phyloP scores from a whole-genome alignment of 2,329 filamentous ascomycete species.

The Neodidymelliopsis sp. region DNA sequence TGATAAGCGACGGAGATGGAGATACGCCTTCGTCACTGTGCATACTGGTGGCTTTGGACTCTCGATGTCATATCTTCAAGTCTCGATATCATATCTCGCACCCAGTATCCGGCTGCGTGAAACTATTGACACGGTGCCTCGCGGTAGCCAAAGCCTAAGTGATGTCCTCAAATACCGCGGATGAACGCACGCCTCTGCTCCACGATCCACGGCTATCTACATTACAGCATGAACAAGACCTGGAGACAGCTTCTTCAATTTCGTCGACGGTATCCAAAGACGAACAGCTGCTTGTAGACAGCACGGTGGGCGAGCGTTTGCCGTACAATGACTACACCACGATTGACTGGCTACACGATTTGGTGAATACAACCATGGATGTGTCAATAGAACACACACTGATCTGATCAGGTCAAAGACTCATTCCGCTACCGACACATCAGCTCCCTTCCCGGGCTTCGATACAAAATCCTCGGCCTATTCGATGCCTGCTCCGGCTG shows the following conservation, averaged over 20 bases:
- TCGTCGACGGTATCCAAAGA: conserved; percentile 58
- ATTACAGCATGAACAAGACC: conserved; percentile 50
- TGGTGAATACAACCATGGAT: conserved; percentile 51
- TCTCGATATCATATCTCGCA: conserved; percentile 3
- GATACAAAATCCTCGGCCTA: conserved; percentile 48
- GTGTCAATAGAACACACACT: not conserved
- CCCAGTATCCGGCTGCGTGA: not conserved
- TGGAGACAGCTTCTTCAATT: conserved; percentile 53
- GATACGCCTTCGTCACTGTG: conserved; percentile 10
- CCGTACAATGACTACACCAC: conserved; percentile 69
- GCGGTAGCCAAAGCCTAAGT: not conserved
- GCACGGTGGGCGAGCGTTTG: conserved; percentile 61
- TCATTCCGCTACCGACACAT: conserved; percentile 61
- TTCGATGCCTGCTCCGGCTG: conserved; percentile 64
- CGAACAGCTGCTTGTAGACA: conserved; percentile 56
- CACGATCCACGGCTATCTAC: conserved; percentile 40
- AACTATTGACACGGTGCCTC: not conserved
- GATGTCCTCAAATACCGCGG: conserved; percentile 34
- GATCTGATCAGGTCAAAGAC: conserved; percentile 59
- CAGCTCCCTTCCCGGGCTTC: conserved; percentile 54
- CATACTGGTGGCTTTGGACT: not conserved
- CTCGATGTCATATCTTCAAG: no score
- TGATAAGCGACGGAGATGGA: conserved; percentile 8
- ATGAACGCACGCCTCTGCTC: conserved; percentile 49
- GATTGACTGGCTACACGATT: conserved; percentile 68